Evolutionary conservation across 805 yeast species (phyloP).

Genomic region (Candida broadrunensis): DNA sequence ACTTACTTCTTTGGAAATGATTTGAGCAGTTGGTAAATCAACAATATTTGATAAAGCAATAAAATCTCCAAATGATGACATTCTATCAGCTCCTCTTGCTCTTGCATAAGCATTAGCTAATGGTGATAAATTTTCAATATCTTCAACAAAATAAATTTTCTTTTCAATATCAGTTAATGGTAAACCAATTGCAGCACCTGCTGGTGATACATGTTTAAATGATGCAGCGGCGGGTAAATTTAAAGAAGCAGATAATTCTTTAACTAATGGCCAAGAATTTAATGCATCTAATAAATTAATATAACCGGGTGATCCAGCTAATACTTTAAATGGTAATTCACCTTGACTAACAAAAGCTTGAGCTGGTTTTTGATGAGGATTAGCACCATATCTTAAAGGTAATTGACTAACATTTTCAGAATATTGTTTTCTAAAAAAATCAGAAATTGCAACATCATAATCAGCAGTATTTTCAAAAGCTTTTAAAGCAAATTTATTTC

Average conservation of each 20-base stretch:
- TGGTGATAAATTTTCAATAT: slow-evolving; percentile 92
- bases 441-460: slow-evolving; percentile 93
- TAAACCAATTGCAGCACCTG: slow-evolving; percentile 97
- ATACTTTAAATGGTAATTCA: slow-evolving; percentile 89
- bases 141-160: slow-evolving; percentile 92
- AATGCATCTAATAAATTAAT: slow-evolving; percentile 94
- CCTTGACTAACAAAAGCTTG: slow-evolving; percentile 90
- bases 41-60: slow-evolving; percentile 96
- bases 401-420: slow-evolving; percentile 86
- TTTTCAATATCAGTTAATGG: slow-evolving; percentile 90
- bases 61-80: slow-evolving; percentile 98
- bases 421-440: slow-evolving; percentile 96
- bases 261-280: slow-evolving; percentile 98
- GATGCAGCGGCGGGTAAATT: slow-evolving; percentile 98
- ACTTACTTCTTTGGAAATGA: slow-evolving; percentile 94
- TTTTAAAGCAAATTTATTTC: slow-evolving; percentile 86
- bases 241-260: slow-evolving; percentile 90
- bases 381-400: slow-evolving; percentile 96
- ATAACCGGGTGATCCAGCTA: slow-evolving; percentile 96
- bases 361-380: slow-evolving; percentile 99
- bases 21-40: slow-evolving; percentile 93
- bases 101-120: slow-evolving; percentile 98
- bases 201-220: slow-evolving; percentile 98
- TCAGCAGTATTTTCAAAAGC: slow-evolving; percentile 99
- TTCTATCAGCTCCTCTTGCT: slow-evolving; percentile 99